Percentiles rank a stretch among this genome's conserved stretches.
phyloP scores from a whole-genome alignment of 768 basidiomycete genomes.

The Russula virescens region DNA sequence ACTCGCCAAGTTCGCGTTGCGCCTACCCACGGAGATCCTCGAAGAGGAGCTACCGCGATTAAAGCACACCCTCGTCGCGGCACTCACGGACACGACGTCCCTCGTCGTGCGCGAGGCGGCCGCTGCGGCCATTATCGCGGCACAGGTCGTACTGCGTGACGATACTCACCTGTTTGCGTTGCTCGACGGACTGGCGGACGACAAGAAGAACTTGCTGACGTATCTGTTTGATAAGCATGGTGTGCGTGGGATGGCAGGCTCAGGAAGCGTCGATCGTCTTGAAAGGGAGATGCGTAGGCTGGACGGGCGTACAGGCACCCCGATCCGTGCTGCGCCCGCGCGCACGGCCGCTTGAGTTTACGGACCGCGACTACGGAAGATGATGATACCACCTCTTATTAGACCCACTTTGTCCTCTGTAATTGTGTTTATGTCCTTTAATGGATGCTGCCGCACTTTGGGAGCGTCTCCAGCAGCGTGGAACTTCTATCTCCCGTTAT shows the following conservation, averaged over 20 bases:
- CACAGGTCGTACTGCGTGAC: constrained; percentile 76
- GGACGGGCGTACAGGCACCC: constrained; percentile 74
- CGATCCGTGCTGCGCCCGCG: constrained; percentile 33
- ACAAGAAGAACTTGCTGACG: constrained; percentile 85
- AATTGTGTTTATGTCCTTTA: constrained; percentile 5
- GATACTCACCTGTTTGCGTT: constrained; percentile 79
- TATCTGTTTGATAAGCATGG: constrained; percentile 88
- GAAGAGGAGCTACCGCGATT: constrained; percentile 84
- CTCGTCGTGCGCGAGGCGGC: constrained; percentile 82
- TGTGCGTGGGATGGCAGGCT: constrained; percentile 41
- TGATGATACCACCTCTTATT: not conserved
- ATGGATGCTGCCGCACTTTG: not conserved
- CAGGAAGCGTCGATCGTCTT: constrained; percentile 52
- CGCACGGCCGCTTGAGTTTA: constrained; percentile 2
- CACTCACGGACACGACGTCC: constrained; percentile 63
- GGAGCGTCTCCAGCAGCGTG: not conserved
- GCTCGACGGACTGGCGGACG: constrained; percentile 77
- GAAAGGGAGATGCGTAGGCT: constrained; percentile 77
- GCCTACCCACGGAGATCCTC: constrained; percentile 75
- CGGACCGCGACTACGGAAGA: not conserved
- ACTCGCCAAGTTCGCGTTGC: constrained; percentile 74
- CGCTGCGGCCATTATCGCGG: constrained; percentile 75
- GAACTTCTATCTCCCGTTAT: not conserved
- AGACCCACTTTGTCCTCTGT: not conserved
- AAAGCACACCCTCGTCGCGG: constrained; percentile 63